Evolutionary conservation across 148 eudicot species (phyloP), one percentile per base, ranked within the genome.

Genomic region (Camellia japonica): DNA sequence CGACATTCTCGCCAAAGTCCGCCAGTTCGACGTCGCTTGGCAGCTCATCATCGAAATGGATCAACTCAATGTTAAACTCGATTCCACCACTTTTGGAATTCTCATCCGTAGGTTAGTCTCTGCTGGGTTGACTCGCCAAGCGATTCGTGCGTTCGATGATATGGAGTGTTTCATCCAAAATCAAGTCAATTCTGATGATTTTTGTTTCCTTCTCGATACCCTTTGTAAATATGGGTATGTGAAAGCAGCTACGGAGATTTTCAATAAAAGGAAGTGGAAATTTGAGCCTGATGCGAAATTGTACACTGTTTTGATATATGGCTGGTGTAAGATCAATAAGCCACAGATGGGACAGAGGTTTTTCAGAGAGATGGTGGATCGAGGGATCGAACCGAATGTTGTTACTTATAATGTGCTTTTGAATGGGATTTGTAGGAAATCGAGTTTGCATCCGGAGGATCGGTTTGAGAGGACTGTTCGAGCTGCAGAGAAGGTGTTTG

Each of bases 11-110:
- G 90, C 87, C 7, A 93, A 83, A 77, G 98, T 90, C 20, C 90
- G 91, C 58, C 99, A 95, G 52, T 95, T 90, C 41, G 99, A 95
- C 69, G 98, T 86, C 1, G 86, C 89, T 5, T 95, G 99, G 99
- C 94, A 93, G 49, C 77, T 95, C 3, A 82, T 95, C 14, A 13
- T 90, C 11, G 79, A 90, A 10, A 89, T 90, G 91, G 86, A 92
- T 75, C 78, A 85, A 80, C 78, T 73, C 7, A 65, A 62, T 46
- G 68, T 84, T 0, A 91, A 83, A 55, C 93, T 98, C 7, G 62
- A 77, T 18, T 82, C 88, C 20, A 79, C 86, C 3, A 91, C 95
- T 0, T 95, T 95, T 20, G 77, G 82, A 65, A 80, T 92, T 6
- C 71, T 93, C 59, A 89, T 92, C 46, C 84, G 98, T 0, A 86